Evolutionary conservation across 1,139 yeast genomes (phyloP).

Genomic region (Nakaseomyces glabratus): DNA sequence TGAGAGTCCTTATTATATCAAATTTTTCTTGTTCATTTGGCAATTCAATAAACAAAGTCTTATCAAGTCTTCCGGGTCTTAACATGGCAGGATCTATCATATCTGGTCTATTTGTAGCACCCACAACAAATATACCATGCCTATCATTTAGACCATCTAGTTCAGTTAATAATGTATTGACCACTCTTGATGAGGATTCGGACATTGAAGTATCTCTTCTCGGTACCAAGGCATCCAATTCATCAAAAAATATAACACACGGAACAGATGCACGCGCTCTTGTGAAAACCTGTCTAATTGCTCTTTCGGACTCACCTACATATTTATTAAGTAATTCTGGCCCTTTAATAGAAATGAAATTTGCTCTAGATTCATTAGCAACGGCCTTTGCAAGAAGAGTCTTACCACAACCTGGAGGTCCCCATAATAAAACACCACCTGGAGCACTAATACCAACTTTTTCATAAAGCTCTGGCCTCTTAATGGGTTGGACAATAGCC

Average conservation of each 20-base stretch:
- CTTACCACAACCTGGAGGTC: conserved; percentile 99
- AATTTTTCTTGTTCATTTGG: conserved; percentile 70
- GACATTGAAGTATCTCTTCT: conserved; percentile 80
- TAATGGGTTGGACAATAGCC: conserved; percentile 96
- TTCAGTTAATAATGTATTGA: conserved; percentile 87
- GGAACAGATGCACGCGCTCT: conserved; percentile 94
- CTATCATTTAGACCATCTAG: conserved; percentile 90
- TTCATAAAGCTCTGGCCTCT: conserved; percentile 80
- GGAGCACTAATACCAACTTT: conserved; percentile 95
- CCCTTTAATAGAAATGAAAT: conserved; percentile 89
- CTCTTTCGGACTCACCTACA: conserved; percentile 93
- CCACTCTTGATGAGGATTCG: conserved; percentile 90
- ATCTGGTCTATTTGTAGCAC: conserved; percentile 96
- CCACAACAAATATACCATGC: conserved; percentile 86
- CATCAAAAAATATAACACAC: conserved; percentile 92
- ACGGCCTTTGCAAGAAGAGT: conserved; percentile 93
- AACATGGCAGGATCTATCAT: conserved; percentile 98
- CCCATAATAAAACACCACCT: conserved; percentile 96
- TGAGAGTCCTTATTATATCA: conserved; percentile 73
- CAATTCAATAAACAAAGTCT: conserved; percentile 81
- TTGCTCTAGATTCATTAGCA: conserved; percentile 93
- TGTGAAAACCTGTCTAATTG: conserved; percentile 88
- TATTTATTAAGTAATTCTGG: conserved; percentile 90
- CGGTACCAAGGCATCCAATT: conserved; percentile 91
- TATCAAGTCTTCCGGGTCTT: conserved; percentile 93